Conservation (phyloP, 257 asterid species). For the Ajuga chamaepitys region DNA sequence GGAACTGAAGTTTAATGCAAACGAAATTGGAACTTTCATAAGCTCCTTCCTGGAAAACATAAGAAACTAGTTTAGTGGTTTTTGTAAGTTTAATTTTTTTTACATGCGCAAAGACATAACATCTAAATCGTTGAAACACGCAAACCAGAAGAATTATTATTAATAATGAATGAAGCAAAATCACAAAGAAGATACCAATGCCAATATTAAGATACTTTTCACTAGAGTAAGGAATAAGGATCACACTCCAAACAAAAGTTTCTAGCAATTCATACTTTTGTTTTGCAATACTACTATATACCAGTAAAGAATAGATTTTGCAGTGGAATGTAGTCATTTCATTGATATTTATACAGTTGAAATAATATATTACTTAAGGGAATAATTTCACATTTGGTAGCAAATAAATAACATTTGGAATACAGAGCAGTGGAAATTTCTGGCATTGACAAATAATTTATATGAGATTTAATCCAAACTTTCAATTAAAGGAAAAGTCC, state of each 20-base stretch:
- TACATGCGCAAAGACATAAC: not conserved
- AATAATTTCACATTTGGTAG: not conserved
- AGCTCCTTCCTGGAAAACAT: not conserved
- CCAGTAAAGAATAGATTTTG: not conserved
- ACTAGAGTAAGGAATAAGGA: not conserved
- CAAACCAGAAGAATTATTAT: not conserved
- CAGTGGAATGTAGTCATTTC: not conserved
- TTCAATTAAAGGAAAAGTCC: not conserved
- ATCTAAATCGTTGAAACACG: not conserved
- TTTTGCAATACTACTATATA: not conserved
- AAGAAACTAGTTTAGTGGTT: not conserved
- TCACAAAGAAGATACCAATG: not conserved
- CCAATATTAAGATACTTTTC: not conserved
- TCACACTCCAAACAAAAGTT: not conserved
- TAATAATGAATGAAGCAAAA: not conserved
- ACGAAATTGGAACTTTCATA: not conserved
- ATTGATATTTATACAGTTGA: not conserved
- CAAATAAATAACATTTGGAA: not conserved
- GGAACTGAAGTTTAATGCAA: not conserved
- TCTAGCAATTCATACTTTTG: not conserved
- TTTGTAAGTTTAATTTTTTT: not conserved
- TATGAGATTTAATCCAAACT: constrained; percentile 9
- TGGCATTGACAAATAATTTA: constrained; percentile 1
- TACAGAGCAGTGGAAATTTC: not conserved
- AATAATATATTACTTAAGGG: not conserved